Base-by-base conservation (phyloP, 139 green algal genomes). In the Volvox reticuliferus region DNA sequence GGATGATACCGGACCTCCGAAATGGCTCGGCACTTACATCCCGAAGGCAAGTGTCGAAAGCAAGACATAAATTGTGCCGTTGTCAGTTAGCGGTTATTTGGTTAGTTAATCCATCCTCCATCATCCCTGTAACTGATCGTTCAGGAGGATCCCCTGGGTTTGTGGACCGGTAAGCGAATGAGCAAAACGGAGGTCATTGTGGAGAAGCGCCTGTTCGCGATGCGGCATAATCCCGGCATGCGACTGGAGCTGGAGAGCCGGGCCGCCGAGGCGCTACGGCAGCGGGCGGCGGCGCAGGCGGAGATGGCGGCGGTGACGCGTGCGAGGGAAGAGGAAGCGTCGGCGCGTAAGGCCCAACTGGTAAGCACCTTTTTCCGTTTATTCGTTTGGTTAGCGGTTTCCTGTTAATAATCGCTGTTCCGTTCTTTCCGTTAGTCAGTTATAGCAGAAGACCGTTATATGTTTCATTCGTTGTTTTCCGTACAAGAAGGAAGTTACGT, bases 141-240 rank as follows among this genome's bases (percentile, higher is more conserved):
- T 32, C 83, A 89, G 83, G 85, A 89, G 67, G 85, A 89, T 69
- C 85, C 85, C 16, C 85, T 89, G 71, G 85, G 85, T 12, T 55
- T 89, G 71, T 89, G 85, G 85, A 83, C 50, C 0, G 71, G 71
- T 73, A 89, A 89, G 85, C 85, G 85, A 44, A 89, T 89, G 85
- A 89, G 67, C 50, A 89, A 89, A 73, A 73, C 71, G 28, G 85
- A 89, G 37, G 37, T 80, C 69, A 65, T 82, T 26, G 44, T 89
- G 44, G 85, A 89, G 44, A 78, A 79, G 71, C 85, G 71, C 22
- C 85, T 89, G 26, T 79, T 73, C 71, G 85, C 85, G 12, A 73
- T 89, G 71, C 69, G 85, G 26, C 85, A 89, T 69, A 89, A 89
- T 73, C 85, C 85, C 16, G 71, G 37, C 26, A 89, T 89, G 85